Evolutionary conservation across 1,284 basidiomycete species (phyloP).

Genomic region (Hemileia vastatrix): DNA sequence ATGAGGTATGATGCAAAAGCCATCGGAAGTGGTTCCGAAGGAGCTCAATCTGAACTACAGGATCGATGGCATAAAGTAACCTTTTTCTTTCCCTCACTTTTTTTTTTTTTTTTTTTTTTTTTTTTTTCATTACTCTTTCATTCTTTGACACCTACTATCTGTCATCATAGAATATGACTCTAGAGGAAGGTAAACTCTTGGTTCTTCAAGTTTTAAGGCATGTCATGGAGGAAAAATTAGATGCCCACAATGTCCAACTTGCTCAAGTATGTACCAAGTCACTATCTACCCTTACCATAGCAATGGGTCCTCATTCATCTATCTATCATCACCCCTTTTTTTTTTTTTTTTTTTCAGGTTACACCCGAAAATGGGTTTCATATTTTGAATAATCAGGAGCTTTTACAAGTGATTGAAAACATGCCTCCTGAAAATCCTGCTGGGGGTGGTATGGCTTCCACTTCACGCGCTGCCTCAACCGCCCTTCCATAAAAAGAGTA

Average conservation of each 20-base stretch:
- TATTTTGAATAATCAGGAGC: constrained; percentile 63
- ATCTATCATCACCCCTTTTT: not conserved
- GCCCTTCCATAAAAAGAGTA: too few species aligned
- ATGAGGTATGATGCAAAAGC: constrained; percentile 97
- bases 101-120: constrained; percentile 4
- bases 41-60: constrained; percentile 91
- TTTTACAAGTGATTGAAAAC: constrained; percentile 60
- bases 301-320: not conserved
- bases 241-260: constrained; percentile 95
- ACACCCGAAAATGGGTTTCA: constrained; percentile 66
- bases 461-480: too few species aligned
- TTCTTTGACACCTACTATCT: constrained; percentile 4
- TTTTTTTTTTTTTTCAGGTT: constrained; percentile 50
- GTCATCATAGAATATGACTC: constrained; percentile 63
- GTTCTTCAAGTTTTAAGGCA: constrained; percentile 88
- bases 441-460: not conserved
- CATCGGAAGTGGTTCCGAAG: constrained; percentile 95
- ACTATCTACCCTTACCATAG: not conserved
- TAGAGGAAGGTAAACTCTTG: constrained; percentile 76
- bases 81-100: not conserved
- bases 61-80: constrained; percentile 91
- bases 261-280: constrained; percentile 59
- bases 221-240: constrained; percentile 99
- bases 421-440: constrained; percentile 20
- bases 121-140: not conserved